Evolutionary conservation across 768 basidiomycete species (phyloP), one percentile per base, ranked within the genome.

Genomic region (Boletus pseudopeckii): DNA sequence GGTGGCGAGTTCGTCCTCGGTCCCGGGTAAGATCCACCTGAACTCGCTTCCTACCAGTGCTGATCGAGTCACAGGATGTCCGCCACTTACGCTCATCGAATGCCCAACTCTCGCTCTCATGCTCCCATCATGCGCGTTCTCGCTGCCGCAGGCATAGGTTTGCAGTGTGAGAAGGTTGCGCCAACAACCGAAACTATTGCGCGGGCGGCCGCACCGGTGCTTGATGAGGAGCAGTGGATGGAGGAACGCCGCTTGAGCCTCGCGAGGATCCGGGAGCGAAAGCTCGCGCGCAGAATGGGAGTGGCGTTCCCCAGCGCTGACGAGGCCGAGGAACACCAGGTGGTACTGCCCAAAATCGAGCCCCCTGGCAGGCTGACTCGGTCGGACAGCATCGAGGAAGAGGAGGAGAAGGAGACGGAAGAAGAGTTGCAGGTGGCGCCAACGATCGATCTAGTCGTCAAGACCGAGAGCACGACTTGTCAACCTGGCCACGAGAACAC

Each of bases 1-100:
- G 94, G 94, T 10, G 95, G 94, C 22, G 95, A 98, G 73, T 95
- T 96, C 64, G 79, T 89, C 24, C 75, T 89, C 15, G 82, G 81
- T 14, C 82, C 83, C 9, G 83, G 81, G 81, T 83, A 56, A 57
- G 77, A 64, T 77, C 26, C 75, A 55, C 75, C 72, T 46, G 15
- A 14, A 22, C n/a, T 38, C 42, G 40, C n/a, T 40, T 45, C 42
- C n/a, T 37, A 11, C 34, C 9, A 15, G 4, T 34, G 18, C 47
- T 54, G 30, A 60, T 18, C 50, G 6, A 56, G 50, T 46, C 33
- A 28, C 56, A 87, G 90, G 8, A 67, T 88, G 58, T 77, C 74
- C 10, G 89, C 86, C 59, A 71, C 78, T 7, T 96, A 81, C 64
- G 87, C 90, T 0, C 92, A 94, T 72, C 84, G 92, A 7, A 97